These are phyloP conservation scores for Vigna trinervia DNA, from an alignment of 306 rosid genomes.

Conservation along the genomic window DNA sequence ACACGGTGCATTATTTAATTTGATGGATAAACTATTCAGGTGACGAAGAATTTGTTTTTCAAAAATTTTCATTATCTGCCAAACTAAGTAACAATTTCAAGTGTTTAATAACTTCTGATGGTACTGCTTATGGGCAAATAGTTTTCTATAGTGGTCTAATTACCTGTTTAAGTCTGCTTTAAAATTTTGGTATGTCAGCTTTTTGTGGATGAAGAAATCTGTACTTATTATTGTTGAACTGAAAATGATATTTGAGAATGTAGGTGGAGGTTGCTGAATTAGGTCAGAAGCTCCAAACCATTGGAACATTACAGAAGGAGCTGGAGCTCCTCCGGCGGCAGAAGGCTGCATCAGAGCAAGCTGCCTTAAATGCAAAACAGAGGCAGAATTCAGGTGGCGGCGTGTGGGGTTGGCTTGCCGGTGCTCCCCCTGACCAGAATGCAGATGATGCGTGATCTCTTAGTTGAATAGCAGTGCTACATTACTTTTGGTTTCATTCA, in stretches of 20 bases:
- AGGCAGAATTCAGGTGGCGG: constrained; percentile 83
- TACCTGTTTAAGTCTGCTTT: neutral
- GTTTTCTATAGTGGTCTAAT: neutral
- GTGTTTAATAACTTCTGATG: neutral
- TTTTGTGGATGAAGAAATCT: neutral
- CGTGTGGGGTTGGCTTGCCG: constrained; percentile 97
- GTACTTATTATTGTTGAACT: constrained; percentile 10
- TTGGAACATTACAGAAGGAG: constrained; percentile 90
- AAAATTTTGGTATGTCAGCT: neutral
- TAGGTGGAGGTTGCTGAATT: constrained; percentile 95
- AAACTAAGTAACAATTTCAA: constrained; percentile 11
- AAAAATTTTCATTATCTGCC: neutral
- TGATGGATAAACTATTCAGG: constrained; percentile 12
- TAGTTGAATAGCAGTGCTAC: constrained; percentile 49
- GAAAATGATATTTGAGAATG: constrained; percentile 33
- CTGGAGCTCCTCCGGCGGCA: constrained; percentile 92
- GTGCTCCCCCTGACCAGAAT: constrained; percentile 55
- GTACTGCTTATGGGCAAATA: neutral
- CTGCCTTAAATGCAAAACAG: constrained; percentile 69
- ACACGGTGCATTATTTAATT: constrained; percentile 16
- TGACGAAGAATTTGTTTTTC: neutral
- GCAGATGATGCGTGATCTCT: constrained; percentile 56
- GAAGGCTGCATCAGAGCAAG: constrained; percentile 89
- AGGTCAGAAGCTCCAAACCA: constrained; percentile 88
- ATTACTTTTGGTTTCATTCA: constrained; percentile 52